phyloP scores from a whole-genome alignment of 805 yeast genomes.

The Kregervanrija delftensis region DNA sequence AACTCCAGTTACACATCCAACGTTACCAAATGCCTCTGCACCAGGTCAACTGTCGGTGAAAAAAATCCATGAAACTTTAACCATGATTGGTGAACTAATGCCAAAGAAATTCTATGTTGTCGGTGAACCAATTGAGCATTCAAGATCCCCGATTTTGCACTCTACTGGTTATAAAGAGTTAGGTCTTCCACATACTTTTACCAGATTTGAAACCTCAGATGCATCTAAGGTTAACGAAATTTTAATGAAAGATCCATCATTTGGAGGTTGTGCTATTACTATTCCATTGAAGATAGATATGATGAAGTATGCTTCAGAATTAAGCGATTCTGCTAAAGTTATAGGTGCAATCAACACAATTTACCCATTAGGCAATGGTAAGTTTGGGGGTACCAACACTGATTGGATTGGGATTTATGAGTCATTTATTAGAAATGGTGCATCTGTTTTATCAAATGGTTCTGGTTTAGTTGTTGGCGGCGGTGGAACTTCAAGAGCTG shows the following conservation, averaged over 20 bases:
- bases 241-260: conserved; percentile 40
- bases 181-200: conserved; percentile 72
- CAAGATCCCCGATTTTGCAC: conserved; percentile 86
- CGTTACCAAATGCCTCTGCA: conserved; percentile 66
- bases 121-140: conserved; percentile 79
- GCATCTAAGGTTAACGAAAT: conserved; percentile 48
- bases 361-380: conserved; percentile 43
- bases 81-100: conserved; percentile 56
- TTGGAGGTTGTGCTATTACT: conserved; percentile 95
- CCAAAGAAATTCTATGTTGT: conserved; percentile 61
- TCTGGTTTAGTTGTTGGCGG: conserved; percentile 87
- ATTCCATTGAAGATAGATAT: conserved; percentile 87
- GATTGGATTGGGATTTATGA: conserved; percentile 88
- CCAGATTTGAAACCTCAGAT: conserved; percentile 58
- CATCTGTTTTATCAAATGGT: conserved; percentile 34
- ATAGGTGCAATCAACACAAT: conserved; percentile 96
- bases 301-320: conserved; percentile 53
- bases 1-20: conserved; percentile 78
- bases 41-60: conserved; percentile 70
- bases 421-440: conserved; percentile 60
- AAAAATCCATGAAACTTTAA: conserved; percentile 52
- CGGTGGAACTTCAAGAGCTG: conserved; percentile 97
- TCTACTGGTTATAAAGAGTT: conserved; percentile 68
- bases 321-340: conserved; percentile 68
- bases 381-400: conserved; percentile 78